A percentile compares a stretch with the other conserved stretches of the same genome.
Evolutionary conservation across 257 asterid genomes (phyloP).

Genomic region (Penstemon davidsonii): DNA sequence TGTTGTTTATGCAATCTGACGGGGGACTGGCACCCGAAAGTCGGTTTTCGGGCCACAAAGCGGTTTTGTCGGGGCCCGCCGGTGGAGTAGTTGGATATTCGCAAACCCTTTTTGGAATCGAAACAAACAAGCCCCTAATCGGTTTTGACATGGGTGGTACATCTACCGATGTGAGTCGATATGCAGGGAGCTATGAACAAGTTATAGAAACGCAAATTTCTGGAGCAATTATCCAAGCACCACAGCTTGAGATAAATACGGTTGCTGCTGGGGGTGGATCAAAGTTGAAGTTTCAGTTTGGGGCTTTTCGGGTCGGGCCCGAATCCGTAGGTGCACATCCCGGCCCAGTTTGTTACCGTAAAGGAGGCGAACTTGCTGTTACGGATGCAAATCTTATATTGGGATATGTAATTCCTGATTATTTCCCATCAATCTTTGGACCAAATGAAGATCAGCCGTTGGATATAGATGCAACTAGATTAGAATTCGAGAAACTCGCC

Average conservation of each 20-base stretch:
- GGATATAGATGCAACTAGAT: constrained; percentile 65
- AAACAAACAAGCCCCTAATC: constrained; percentile 87
- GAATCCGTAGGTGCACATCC: constrained; percentile 99
- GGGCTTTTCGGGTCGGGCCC: constrained; percentile 96
- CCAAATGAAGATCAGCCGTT: constrained; percentile 82
- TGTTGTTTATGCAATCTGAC: constrained; percentile 94
- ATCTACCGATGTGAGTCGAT: constrained; percentile 94
- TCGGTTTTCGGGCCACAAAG: constrained; percentile 97
- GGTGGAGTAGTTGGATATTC: constrained; percentile 99
- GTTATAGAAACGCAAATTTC: constrained; percentile 91
- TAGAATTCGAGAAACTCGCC: constrained; percentile 77
- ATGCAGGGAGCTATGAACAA: constrained; percentile 91
- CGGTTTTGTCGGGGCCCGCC: constrained; percentile 96
- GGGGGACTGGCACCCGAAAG: constrained; percentile 97
- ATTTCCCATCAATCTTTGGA: constrained; percentile 93
- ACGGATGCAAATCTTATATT: constrained; percentile 93
- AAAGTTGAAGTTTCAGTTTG: constrained; percentile 82
- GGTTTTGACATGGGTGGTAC: constrained; percentile 99
- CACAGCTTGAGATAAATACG: constrained; percentile 95
- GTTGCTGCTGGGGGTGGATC: constrained; percentile 99
- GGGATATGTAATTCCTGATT: constrained; percentile 81
- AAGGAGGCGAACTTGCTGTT: constrained; percentile 89
- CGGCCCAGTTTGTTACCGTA: constrained; percentile 94
- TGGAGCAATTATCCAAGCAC: constrained; percentile 95
- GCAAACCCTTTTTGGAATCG: constrained; percentile 79